These are phyloP conservation scores for Cadophora malorum DNA, from an alignment of 2,329 filamentous ascomycete genomes.

Conservation along the genomic window DNA sequence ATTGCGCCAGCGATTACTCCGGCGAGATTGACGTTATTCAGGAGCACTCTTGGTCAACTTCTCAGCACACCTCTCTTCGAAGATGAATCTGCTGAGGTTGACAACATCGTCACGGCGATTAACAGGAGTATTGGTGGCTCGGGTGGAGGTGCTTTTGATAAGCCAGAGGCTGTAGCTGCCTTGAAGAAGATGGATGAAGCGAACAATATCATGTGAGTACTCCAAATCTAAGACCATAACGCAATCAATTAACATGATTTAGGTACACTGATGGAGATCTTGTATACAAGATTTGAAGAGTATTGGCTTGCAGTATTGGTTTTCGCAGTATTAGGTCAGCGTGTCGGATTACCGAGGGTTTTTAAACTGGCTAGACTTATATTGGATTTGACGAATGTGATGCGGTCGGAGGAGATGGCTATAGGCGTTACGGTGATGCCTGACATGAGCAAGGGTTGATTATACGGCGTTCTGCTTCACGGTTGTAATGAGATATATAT, in stretches of 20 bases:
- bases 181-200: conserved; percentile 79
- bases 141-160: conserved; percentile 67
- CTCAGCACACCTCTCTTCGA: conserved; percentile 84
- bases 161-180: conserved; percentile 76
- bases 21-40: conserved; percentile 75
- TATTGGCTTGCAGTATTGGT: neutral
- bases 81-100: conserved; percentile 81
- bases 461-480: conserved; percentile 16
- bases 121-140: conserved; percentile 69
- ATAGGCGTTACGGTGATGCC: conserved; percentile 22
- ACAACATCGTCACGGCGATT: conserved; percentile 77
- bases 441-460: conserved; percentile 12
- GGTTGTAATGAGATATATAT: conserved; percentile 26
- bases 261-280: conserved; percentile 68
- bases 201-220: conserved; percentile 90
- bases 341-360: too few relatives aligned
- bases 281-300: conserved; percentile 71
- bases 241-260: conserved; percentile 27
- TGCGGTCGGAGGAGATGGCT: neutral
- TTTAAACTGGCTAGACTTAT: neutral
- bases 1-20: conserved; percentile 48
- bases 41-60: conserved; percentile 80
- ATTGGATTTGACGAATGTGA: conserved; percentile 22
- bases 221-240: neutral
- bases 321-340: neutral